A percentile compares a stretch with the other conserved stretches of the same genome.
phyloP scores from a whole-genome alignment of 345 rosid species.

The Aurinia saxatilis region DNA sequence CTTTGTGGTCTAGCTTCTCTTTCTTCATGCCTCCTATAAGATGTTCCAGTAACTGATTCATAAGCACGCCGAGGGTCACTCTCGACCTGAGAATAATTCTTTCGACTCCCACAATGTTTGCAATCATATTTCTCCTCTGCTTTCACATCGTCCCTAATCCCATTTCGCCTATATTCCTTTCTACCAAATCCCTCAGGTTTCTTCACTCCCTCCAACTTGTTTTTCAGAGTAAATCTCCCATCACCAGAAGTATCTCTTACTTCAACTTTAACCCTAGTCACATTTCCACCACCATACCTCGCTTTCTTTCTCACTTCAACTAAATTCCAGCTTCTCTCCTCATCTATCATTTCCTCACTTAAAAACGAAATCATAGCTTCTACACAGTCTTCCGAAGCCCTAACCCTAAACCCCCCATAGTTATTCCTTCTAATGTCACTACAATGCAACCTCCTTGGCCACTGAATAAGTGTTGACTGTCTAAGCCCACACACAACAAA shows the following conservation, averaged over 20 bases:
- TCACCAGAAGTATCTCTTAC: constrained; percentile 8
- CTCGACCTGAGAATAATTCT: constrained; percentile 8
- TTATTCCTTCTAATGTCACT: constrained; percentile 39
- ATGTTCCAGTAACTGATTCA: constrained; percentile 26
- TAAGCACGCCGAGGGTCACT: constrained; percentile 27
- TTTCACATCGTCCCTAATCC: background rate
- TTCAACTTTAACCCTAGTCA: constrained; percentile 24
- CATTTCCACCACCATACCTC: constrained; percentile 34
- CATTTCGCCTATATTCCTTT: constrained; percentile 1
- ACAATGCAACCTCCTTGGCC: constrained; percentile 47
- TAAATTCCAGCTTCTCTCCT: constrained; percentile 29
- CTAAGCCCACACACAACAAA: constrained; percentile 48
- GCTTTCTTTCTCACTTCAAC: constrained; percentile 37
- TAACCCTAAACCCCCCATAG: constrained; percentile 32
- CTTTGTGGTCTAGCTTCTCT: constrained; percentile 32
- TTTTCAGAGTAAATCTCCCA: background rate
- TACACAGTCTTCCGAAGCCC: constrained; percentile 34
- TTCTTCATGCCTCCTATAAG: constrained; percentile 35
- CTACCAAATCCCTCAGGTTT: constrained; percentile 8
- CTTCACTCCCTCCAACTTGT: background rate
- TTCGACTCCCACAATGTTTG: constrained; percentile 15
- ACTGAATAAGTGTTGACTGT: constrained; percentile 65
- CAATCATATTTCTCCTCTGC: constrained; percentile 19
- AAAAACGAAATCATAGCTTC: constrained; percentile 74
- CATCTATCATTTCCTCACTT: constrained; percentile 55